Base-by-base conservation (phyloP, 768 basidiomycete species). In the Mycena venus region DNA sequence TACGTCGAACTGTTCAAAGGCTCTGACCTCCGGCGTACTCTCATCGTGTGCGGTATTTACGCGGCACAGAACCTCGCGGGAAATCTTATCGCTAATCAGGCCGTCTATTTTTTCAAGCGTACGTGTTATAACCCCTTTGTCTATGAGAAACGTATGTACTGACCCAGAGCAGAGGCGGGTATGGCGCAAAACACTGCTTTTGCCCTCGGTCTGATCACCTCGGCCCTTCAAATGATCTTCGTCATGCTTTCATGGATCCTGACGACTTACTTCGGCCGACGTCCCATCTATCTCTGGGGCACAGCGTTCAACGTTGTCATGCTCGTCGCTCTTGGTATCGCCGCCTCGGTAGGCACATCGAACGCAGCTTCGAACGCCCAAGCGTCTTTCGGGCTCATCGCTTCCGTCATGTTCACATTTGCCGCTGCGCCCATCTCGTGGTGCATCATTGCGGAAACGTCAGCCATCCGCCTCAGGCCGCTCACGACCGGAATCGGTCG, bases 201-300 rank as follows among this genome's bases (percentile, higher is more conserved):
- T 63, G 75, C 72, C 27, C 72, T 76, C 29, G 75, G 75, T 23
- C 63, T 76, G 31, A 76, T 76, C 68, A 76, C 75, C 51, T 76
- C 75, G 25, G 75, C 75, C 17, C 75, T 76, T 15, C 75, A 76
- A 29, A 76, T 76, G 75, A 53, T 76, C 68, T 76, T 76, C 72
- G 71, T 73, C 60, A 70, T 70, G 75, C 75, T 76, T 40, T 76
- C 75, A 14, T 76, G 75, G 75, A 49, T 65, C 72, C 68, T 76
- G 1, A 76, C 75, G n/a, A 73, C 75, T 23, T 70, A 76, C 68
- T 73, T 44, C 36, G 75, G 75, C 56, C 71, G 75, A 11, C 67
- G 75, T 3, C n/a, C 68, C 1, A 65, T 76, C 36, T 76, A 76
- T 31, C 75, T 76, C 56, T 76, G 75, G 75, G 75, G 75, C 36